Base-by-base conservation (phyloP, 2,329 filamentous ascomycete species). In the Fonsecaea erecta region DNA sequence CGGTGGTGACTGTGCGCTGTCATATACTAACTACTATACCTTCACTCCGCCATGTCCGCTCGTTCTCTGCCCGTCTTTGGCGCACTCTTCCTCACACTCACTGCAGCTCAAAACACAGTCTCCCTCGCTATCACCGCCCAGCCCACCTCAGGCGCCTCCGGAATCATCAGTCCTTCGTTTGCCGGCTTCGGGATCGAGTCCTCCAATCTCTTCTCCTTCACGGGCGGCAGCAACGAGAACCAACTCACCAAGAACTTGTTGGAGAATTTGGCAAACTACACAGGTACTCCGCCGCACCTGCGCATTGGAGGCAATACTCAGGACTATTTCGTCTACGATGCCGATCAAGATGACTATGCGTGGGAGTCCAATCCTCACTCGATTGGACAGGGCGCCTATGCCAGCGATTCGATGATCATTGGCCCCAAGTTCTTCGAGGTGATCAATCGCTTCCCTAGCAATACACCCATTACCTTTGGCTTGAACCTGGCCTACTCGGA, bases 151-250 rank as follows among this genome's bases (percentile, higher is more conserved):
- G 69, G 64, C 52, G 68, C 63, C 24, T 72, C 70, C 18, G 55
- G 65, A 16, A 51, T 70, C 30, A 69, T 83, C 63, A 74, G 77
- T 70, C 77, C 78, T 8, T 80, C 79, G 1, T 83, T 80, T 69
- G 81, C 80, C 9, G 81, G 81, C 63, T 82, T 84, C 64, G 82
- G 82, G 52, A 83, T 84, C 67, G 82, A 84, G 74, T 79, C 82
- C 28, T 83, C 81, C 21, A 83, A 84, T 66, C 75, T 84, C 7
- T 84, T 81, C 73, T 81, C 81, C 57, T 84, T 82, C 72, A 82
- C 80, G 12, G 82, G 82, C 62, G 72, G 72, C 35, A 75, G 75
- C 21, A 63, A 73, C 5, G 68, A 79, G 18, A 84, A 84, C 70
- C 52, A 73, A 9, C 71, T 84, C 32, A 80, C 81, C 16, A 70